Evolutionary conservation across 306 rosid genomes (phyloP).

Genomic region (Medicago lupulina): DNA sequence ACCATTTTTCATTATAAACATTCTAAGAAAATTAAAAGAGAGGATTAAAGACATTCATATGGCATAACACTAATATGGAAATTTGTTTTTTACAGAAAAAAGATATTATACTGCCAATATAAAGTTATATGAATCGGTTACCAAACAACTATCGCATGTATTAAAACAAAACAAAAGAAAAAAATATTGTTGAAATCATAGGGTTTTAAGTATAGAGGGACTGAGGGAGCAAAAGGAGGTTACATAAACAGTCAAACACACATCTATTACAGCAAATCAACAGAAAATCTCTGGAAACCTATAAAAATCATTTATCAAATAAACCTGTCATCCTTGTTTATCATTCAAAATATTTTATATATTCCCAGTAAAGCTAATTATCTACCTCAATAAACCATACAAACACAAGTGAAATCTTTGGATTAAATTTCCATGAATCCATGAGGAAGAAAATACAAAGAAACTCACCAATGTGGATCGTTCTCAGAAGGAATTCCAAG

Average conservation of each 20-base stretch:
- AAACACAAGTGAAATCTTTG: slow-evolving; percentile 7
- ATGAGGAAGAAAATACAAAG: slow-evolving; percentile 37
- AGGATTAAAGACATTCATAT: background rate
- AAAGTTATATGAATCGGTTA: too few relatives aligned
- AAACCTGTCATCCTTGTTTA: slow-evolving; percentile 3
- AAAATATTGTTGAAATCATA: too few relatives aligned
- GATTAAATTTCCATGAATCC: slow-evolving; percentile 20
- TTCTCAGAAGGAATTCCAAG: slow-evolving; percentile 76
- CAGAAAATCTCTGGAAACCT: slow-evolving; percentile 13
- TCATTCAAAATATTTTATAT: slow-evolving; percentile 14
- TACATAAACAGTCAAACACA: background rate
- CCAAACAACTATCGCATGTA: too few relatives aligned
- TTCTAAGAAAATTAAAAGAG: slow-evolving; percentile 3
- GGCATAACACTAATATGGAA: too few relatives aligned
- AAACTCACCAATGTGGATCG: slow-evolving; percentile 83
- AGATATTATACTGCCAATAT: too few relatives aligned
- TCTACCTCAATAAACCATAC: slow-evolving; percentile 11
- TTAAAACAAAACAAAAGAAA: too few relatives aligned
- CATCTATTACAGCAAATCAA: background rate
- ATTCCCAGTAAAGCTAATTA: slow-evolving; percentile 18
- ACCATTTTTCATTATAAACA: slow-evolving; percentile 5
- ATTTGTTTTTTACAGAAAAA: too few relatives aligned
- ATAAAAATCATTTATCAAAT: slow-evolving; percentile 25
- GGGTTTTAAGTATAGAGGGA: too few relatives aligned
- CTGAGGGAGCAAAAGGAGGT: too few relatives aligned